Evolutionary conservation across 768 basidiomycete genomes (phyloP).

Genomic region (Kwoniella europaea): DNA sequence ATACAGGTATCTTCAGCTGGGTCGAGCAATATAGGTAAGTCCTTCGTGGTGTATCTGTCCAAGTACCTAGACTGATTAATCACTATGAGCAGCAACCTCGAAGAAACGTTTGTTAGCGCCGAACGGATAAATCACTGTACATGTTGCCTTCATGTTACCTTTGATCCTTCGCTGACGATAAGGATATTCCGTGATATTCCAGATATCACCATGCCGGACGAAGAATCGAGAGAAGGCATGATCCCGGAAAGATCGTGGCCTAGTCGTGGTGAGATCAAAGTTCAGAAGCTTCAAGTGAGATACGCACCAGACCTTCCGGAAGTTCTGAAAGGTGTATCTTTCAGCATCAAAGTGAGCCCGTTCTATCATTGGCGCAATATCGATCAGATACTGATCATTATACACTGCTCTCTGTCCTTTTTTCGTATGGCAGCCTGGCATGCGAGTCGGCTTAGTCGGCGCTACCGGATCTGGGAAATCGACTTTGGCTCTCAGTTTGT

Average conservation of each 20-base stretch:
- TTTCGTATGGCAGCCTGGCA: slow-evolving; percentile 35
- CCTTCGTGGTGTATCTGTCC: not conserved
- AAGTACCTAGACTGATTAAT: not conserved
- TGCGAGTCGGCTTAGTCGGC: slow-evolving; percentile 54
- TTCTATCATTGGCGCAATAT: too few relatives aligned
- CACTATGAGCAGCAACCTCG: slow-evolving; percentile 30
- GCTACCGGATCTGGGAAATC: slow-evolving; percentile 52
- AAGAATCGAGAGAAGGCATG: slow-evolving; percentile 28
- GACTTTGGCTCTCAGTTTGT: slow-evolving; percentile 54
- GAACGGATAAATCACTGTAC: slow-evolving; percentile 55
- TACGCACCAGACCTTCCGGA: slow-evolving; percentile 54
- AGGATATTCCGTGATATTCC: not conserved
- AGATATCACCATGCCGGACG: slow-evolving; percentile 44
- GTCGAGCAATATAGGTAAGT: slow-evolving; percentile 40
- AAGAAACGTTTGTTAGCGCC: slow-evolving; percentile 55
- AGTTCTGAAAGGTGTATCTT: slow-evolving; percentile 50
- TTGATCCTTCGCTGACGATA: too few relatives aligned
- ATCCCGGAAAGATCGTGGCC: slow-evolving; percentile 50
- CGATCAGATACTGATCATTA: too few relatives aligned
- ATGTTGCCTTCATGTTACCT: slow-evolving; percentile 4
- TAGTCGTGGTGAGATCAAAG: slow-evolving; percentile 34
- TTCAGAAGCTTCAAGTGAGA: slow-evolving; percentile 43
- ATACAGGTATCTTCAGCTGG: slow-evolving; percentile 36
- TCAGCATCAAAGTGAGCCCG: slow-evolving; percentile 42
- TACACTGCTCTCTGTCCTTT: too few relatives aligned